These are phyloP conservation scores for Protostelium mycophagum DNA, from an alignment of 78 protist genomes.

Conservation along the genomic window DNA sequence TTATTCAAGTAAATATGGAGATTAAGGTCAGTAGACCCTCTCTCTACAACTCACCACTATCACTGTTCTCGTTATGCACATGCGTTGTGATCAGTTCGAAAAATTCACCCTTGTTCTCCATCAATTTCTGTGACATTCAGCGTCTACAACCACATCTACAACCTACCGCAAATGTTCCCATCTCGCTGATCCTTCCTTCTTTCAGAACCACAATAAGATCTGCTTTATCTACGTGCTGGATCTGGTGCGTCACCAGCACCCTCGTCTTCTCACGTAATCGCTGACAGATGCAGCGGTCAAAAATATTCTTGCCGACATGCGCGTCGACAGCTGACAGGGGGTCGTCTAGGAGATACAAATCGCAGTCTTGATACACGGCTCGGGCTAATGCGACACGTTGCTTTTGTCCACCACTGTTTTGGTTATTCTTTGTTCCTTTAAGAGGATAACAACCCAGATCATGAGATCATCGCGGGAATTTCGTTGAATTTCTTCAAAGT, in stretches of 20 bases:
- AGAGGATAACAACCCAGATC: neutral
- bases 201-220: conserved; percentile 23
- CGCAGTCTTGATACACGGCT: conserved; percentile 74
- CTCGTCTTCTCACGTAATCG: conserved; percentile 47
- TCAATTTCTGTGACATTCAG: neutral
- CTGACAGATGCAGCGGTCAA: conserved; percentile 48
- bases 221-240: conserved; percentile 41
- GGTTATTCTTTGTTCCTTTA: conserved; percentile 66
- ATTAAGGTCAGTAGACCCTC: neutral
- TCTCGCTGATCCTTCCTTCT: conserved; percentile 58
- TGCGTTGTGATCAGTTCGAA: neutral
- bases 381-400: conserved; percentile 90
- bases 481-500: neutral
- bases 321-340: conserved; percentile 92
- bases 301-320: conserved; percentile 77
- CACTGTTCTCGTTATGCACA: neutral
- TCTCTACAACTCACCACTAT: neutral
- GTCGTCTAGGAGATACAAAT: conserved; percentile 83
- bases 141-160: neutral
- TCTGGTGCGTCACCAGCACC: conserved; percentile 78
- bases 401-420: conserved; percentile 97
- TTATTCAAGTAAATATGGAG: too few relatives aligned
- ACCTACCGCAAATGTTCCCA: conserved; percentile 41
- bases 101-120: neutral
- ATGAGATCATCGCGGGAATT: neutral